These are phyloP conservation scores for Penicillium canariense DNA, from an alignment of 495 filamentous ascomycete genomes.

Conservation along the genomic window DNA sequence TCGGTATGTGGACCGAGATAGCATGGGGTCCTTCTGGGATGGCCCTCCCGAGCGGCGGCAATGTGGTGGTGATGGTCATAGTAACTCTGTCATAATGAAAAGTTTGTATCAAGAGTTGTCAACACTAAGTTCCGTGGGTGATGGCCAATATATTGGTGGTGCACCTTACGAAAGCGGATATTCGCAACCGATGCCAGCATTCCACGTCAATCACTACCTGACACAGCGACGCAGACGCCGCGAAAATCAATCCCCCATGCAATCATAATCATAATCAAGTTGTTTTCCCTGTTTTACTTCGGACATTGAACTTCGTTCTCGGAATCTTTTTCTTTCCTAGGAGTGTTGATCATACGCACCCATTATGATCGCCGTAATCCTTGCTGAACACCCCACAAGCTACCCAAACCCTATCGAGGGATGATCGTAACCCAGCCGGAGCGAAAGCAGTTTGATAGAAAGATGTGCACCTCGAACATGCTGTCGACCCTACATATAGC, in stretches of 20 bases:
- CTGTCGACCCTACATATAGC: neutral
- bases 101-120: neutral
- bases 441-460: neutral
- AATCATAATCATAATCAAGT: neutral
- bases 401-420: neutral
- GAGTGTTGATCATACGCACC: neutral
- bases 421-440: neutral
- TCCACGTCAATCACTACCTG: neutral
- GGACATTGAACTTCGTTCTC: neutral
- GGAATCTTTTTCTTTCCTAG: neutral
- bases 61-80: neutral
- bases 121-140: neutral
- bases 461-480: neutral
- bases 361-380: neutral
- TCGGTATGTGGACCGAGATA: constrained; percentile 1
- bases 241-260: neutral
- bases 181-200: neutral
- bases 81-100: neutral
- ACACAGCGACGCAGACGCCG: neutral
- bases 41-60: neutral
- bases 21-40: neutral
- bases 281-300: neutral
- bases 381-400: neutral
- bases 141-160: neutral
- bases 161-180: neutral